phyloP scores from a whole-genome alignment of 2,329 filamentous ascomycete genomes.

The Arthrinium phaeospermum region DNA sequence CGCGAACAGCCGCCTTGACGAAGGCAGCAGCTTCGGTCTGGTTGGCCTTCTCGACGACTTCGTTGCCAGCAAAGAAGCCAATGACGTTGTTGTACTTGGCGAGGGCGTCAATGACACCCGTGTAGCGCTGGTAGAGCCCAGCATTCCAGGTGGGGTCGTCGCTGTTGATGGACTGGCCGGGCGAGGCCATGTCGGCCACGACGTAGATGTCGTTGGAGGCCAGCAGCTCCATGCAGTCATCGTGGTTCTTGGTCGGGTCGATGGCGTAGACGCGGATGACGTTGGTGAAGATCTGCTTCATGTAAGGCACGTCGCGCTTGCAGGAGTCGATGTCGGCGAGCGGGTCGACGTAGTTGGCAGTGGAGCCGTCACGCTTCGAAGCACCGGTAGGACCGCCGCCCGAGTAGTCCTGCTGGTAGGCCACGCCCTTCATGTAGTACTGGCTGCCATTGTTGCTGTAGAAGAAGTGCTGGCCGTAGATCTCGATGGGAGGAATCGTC shows the following conservation, averaged over 20 bases:
- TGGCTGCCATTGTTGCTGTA: conserved; percentile 67
- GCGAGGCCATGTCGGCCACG: conserved; percentile 87
- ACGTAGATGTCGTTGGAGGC: conserved; percentile 91
- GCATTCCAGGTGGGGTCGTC: conserved; percentile 79
- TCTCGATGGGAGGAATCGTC: conserved; percentile 38
- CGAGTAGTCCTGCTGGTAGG: conserved; percentile 85
- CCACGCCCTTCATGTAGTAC: conserved; percentile 88
- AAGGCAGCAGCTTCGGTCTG: conserved; percentile 92
- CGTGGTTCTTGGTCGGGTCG: conserved; percentile 79
- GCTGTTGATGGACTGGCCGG: conserved; percentile 83
- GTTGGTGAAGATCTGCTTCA: conserved; percentile 83
- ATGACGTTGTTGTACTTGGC: conserved; percentile 87
- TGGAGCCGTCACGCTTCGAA: conserved; percentile 45
- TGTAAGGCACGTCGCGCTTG: conserved; percentile 83
- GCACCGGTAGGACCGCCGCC: conserved; percentile 53
- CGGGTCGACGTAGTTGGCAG: conserved; percentile 76
- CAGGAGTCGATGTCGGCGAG: conserved; percentile 75
- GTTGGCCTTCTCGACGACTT: conserved; percentile 87
- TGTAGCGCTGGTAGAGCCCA: conserved; percentile 81
- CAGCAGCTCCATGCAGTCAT: conserved; percentile 82
- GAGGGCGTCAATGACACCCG: conserved; percentile 80
- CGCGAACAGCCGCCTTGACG: conserved; percentile 96
- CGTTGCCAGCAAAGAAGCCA: conserved; percentile 98
- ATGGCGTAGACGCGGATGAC: conserved; percentile 95
- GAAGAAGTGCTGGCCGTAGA: conserved; percentile 42